phyloP scores from a whole-genome alignment of 2,329 filamentous ascomycete species.

The Tolypocladium paradoxum region DNA sequence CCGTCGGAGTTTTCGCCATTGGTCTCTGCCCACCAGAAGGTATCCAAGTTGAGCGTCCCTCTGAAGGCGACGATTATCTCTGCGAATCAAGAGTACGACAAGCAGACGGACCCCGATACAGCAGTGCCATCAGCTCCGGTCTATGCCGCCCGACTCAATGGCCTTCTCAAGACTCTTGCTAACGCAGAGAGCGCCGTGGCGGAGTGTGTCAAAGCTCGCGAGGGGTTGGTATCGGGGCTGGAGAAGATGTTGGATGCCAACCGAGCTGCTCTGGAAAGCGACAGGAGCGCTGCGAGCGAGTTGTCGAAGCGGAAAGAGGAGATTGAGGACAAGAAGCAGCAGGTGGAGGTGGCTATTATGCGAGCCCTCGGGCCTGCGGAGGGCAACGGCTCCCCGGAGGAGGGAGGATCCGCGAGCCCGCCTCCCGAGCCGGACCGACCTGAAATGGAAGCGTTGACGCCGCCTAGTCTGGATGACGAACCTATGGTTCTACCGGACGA shows the following conservation, averaged over 20 bases:
- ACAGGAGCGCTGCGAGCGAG: constrained; percentile 55
- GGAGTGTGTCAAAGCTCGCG: constrained; percentile 78
- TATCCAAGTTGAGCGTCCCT: constrained; percentile 61
- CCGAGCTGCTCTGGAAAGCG: constrained; percentile 55
- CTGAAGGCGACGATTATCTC: constrained; percentile 56
- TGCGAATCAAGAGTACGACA: constrained; percentile 75
- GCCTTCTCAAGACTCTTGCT: constrained; percentile 79
- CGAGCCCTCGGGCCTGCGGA: constrained; percentile 60
- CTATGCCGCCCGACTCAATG: constrained; percentile 79
- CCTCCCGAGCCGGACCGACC: constrained; percentile 58
- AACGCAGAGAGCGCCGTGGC: constrained; percentile 82
- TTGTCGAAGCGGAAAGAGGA: constrained; percentile 56
- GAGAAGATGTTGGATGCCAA: constrained; percentile 74
- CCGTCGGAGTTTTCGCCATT: constrained; percentile 70
- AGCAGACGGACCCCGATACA: constrained; percentile 61
- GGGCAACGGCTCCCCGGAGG: constrained; percentile 35
- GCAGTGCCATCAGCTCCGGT: constrained; percentile 73
- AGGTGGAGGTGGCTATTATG: constrained; percentile 89
- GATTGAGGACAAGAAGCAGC: constrained; percentile 73
- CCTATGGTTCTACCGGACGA: constrained; percentile 4
- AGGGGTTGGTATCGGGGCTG: constrained; percentile 64
- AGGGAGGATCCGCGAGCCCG: constrained; percentile 33
- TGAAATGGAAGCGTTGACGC: constrained; percentile 77
- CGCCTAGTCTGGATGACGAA: constrained; percentile 49
- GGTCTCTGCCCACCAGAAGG: constrained; percentile 60